phyloP scores from a whole-genome alignment of 257 asterid genomes.

The Oldenlandia corymbosa region DNA sequence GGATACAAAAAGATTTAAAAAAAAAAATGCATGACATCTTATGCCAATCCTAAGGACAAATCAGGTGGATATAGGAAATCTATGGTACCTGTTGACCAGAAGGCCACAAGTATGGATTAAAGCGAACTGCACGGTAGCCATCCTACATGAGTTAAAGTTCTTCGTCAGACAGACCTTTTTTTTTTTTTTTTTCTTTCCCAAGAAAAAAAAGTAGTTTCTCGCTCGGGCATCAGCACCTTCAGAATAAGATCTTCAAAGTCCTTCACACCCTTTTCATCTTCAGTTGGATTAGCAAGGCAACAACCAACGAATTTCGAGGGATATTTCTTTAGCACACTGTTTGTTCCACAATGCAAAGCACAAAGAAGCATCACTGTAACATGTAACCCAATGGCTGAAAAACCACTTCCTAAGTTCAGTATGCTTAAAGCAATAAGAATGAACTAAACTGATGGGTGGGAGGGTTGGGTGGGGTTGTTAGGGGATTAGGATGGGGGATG shows the following conservation, averaged over 20 bases:
- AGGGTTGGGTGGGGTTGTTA: no score
- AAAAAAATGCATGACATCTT: no score
- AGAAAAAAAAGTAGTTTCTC: not conserved
- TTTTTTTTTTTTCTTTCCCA: no score
- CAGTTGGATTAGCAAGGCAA: constrained; percentile 91
- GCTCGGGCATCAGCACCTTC: constrained; percentile 32
- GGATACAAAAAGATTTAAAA: no score
- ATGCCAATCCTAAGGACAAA: no score
- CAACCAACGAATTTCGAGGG: constrained; percentile 83
- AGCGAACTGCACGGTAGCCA: constrained; percentile 87
- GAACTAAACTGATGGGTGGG: no score
- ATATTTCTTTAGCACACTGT: constrained; percentile 65
- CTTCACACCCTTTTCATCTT: constrained; percentile 62
- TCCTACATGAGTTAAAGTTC: constrained; percentile 40
- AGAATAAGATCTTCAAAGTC: constrained; percentile 63
- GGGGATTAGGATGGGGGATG: no score
- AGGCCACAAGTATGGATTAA: constrained; percentile 93
- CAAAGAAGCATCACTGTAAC: not conserved
- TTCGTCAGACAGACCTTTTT: constrained; percentile 12
- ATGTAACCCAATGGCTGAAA: not conserved
- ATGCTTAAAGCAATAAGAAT: not conserved
- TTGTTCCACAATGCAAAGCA: not conserved
- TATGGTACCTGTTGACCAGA: constrained; percentile 59
- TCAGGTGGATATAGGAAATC: constrained; percentile 12
- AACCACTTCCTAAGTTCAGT: not conserved